phyloP scores from a whole-genome alignment of 305 asterid species.

The Solanum aculeatissimum region DNA sequence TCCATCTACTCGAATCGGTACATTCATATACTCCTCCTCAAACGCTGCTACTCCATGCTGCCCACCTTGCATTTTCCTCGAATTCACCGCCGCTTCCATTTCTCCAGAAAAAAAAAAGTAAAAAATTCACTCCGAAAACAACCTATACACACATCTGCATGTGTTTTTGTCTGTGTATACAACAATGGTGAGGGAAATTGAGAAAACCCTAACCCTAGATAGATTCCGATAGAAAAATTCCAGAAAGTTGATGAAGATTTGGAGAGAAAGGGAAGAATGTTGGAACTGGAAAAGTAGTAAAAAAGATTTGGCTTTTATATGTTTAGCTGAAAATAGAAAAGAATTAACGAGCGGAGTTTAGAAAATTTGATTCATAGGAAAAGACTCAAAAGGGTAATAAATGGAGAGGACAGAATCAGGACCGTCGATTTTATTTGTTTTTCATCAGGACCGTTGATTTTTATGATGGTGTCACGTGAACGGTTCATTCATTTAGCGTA shows the following conservation, averaged over 20 bases:
- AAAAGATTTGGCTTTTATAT: not conserved
- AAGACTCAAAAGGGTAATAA: not conserved
- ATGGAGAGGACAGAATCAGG: not conserved
- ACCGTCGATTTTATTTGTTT: too few relatives aligned
- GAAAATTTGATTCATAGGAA: not conserved
- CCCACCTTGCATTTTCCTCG: not conserved
- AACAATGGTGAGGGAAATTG: not conserved
- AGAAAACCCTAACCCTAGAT: not conserved
- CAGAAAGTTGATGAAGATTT: not conserved
- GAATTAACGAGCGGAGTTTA: not conserved
- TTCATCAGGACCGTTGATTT: not conserved
- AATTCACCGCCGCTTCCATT: not conserved
- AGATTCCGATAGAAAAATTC: not conserved
- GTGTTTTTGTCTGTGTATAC: not conserved
- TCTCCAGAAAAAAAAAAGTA: not conserved
- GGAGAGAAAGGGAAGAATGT: not conserved
- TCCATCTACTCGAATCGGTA: not conserved
- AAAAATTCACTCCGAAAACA: not conserved
- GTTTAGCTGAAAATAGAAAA: not conserved
- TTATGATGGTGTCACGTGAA: not conserved
- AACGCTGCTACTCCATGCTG: not conserved
- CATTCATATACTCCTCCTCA: not conserved
- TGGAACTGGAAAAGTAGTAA: not conserved
- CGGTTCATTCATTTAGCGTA: not conserved
- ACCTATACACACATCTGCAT: not conserved